Conservation (phyloP, 2,329 filamentous ascomycete species). For the Sporothrix mexicana region DNA sequence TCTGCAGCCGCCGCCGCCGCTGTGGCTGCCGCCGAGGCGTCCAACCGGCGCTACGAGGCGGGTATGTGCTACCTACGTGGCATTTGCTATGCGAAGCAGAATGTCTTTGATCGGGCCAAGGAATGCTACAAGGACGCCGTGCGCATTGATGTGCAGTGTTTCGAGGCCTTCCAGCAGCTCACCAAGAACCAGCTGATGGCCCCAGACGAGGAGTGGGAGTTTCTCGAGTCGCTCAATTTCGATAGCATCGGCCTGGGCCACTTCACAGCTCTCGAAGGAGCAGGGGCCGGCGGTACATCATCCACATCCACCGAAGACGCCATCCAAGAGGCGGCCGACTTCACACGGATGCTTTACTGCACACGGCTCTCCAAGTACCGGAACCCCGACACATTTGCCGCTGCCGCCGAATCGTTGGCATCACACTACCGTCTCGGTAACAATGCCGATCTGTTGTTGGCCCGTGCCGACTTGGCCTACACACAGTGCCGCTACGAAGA, state of each 20-base stretch:
- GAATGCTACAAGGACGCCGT: slow-evolving; percentile 99
- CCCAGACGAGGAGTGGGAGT: slow-evolving; percentile 87
- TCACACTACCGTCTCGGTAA: slow-evolving; percentile 87
- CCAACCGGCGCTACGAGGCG: slow-evolving; percentile 84
- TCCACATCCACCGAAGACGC: slow-evolving; percentile 33
- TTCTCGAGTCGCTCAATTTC: slow-evolving; percentile 88
- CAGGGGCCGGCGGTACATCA: slow-evolving; percentile 43
- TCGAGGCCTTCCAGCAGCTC: slow-evolving; percentile 96
- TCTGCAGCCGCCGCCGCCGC: slow-evolving; percentile 30
- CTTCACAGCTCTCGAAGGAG: slow-evolving; percentile 56
- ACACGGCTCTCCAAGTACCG: slow-evolving; percentile 95
- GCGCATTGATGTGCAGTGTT: slow-evolving; percentile 95
- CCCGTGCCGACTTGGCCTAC: slow-evolving; percentile 88
- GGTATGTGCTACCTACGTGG: slow-evolving; percentile 97
- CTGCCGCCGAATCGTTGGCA: slow-evolving; percentile 86
- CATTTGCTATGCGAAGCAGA: slow-evolving; percentile 94
- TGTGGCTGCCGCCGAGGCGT: slow-evolving; percentile 36
- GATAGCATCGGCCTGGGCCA: slow-evolving; percentile 74
- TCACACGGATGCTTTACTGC: slow-evolving; percentile 94
- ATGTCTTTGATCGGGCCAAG: slow-evolving; percentile 94
- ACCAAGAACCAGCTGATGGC: slow-evolving; percentile 95
- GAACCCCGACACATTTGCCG: slow-evolving; percentile 79
- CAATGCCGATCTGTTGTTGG: slow-evolving; percentile 89
- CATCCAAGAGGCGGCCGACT: slow-evolving; percentile 87
- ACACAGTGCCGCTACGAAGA: slow-evolving; percentile 94